Percentiles rank a stretch among this genome's conserved stretches.
phyloP scores from a whole-genome alignment of 208 protist genomes.

The Leishmania major region DNA sequence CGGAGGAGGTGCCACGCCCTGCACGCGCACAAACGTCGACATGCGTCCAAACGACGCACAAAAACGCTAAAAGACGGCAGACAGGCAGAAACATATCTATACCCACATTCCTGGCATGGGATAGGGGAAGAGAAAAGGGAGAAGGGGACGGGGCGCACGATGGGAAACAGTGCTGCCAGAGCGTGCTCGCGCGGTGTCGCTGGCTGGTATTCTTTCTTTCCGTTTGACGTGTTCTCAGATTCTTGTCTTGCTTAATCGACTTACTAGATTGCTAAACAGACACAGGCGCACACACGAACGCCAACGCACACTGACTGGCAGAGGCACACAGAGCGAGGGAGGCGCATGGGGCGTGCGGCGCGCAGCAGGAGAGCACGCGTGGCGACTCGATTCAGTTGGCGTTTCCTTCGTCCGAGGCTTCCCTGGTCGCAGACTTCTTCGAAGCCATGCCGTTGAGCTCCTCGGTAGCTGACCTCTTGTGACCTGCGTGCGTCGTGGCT shows the following conservation, averaged over 20 bases:
- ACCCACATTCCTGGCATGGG: background rate
- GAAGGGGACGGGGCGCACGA: background rate
- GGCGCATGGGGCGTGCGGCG: background rate
- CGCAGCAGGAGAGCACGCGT: background rate
- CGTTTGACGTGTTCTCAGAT: background rate
- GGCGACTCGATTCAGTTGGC: background rate
- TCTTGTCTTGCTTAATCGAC: background rate
- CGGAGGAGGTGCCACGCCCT: background rate
- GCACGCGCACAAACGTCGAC: background rate
- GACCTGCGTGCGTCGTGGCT: background rate
- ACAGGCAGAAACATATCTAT: background rate
- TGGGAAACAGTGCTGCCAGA: background rate
- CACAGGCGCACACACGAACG: background rate
- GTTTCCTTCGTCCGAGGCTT: background rate
- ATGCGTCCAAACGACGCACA: background rate
- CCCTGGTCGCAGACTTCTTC: background rate
- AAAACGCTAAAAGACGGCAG: background rate
- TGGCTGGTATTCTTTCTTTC: background rate
- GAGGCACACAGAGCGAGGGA: background rate
- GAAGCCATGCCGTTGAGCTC: background rate
- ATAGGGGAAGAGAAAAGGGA: background rate
- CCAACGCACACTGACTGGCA: background rate
- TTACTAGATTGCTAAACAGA: background rate
- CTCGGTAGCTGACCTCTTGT: constrained; percentile 6
- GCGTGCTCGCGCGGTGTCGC: background rate